Evolutionary conservation across 2,329 filamentous ascomycete species (phyloP), one percentile per base, ranked within the genome.

Genomic region (Tympanopsis confertula): DNA sequence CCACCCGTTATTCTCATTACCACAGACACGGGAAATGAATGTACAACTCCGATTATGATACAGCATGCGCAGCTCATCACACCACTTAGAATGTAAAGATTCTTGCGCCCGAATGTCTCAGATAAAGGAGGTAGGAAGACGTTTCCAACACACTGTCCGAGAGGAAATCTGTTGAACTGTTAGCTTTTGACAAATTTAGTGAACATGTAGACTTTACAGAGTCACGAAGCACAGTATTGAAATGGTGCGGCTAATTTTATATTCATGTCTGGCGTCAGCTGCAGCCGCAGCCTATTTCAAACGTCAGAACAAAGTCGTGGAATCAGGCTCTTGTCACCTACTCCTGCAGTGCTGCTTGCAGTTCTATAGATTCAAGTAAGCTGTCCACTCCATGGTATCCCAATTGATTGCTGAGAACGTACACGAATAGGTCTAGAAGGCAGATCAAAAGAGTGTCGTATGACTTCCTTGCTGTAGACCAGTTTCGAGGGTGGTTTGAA

Each of bases 101-200:
- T 51, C 35, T 56, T 58, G 15, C 57, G 56, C 3, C 57, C 57
- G 40, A 59, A 60, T 2, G 51, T 47, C 42, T 61, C 57, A 1
- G 56, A 57, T 41, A 53, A 56, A 3, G 57, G 56, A 5, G 57
- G 53, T 13, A 60, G 46, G 5, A 60, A 33, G 38, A 61, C 45
- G 14, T 48, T 51, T 17, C 57, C 57, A 14, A 53, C 30, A 5
- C 44, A 51, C 39, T 58, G 53, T 4, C 54, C 56, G 13, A 58
- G 43, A 13, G 57, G 47, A 38, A 55, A 59, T n/a, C 55, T 56
- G 36, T 24, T 4, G 35, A 13, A 18, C 20, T 17, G 19, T 15
- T 30, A 19, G n/a, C 22, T 30, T n/a, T 56, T 38, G 15, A 42
- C 38, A 22, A 50, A 55, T 38, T 57, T 53, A 35, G 43, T 7